Base-by-base conservation (phyloP, 805 yeast species). In the Candida sakaeoensis region DNA sequence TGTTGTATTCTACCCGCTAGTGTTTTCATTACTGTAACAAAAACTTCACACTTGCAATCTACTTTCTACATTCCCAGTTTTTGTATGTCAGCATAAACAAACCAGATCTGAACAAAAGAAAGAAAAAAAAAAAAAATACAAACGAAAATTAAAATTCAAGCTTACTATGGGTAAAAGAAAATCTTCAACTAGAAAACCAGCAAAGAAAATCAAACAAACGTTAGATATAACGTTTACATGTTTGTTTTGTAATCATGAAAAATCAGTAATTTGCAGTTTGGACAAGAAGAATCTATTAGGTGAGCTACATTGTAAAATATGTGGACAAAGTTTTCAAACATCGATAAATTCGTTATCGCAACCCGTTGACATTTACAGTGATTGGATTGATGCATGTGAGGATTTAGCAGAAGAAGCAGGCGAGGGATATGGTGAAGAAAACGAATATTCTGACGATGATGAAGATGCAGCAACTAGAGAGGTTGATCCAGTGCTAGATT, bases 331-430 rank as follows among this genome's bases (percentile, higher is more conserved):
- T 27, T 91, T 93, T 69, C 97, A 90, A 60, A 79, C 95, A 3
- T 79, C 89, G 34, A 87, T 90, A 50, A 87, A 87, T 59, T 77
- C 87, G 3, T 68, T 84, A 37, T 79, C 88, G 12, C 96, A 86
- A 42, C 96, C 99, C 0, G 89, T 91, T 30, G 99, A 91, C 63
- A 85, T 91, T 12, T 91, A 91, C 58, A 83, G 95, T 36, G 98
- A 91, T 60, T 91, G 99, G 99, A 88, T 88, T 39, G 99, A 91
- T 68, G 98, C 98, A 1, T 85, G 91, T 63, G 95, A 85, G 53
- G 88, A 85, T 24, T 83, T 85, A 38, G 93, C 91, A 0, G 86
- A 84, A 49, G 66, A 66, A 18, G 67, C 61, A 4, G 59, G 49
- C n/a, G 49, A 44, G 8, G 59, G 52, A 7, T 33, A 13, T 12